Evolutionary conservation across 2,329 filamentous ascomycete genomes (phyloP).

Genomic region (Claviceps monticola): DNA sequence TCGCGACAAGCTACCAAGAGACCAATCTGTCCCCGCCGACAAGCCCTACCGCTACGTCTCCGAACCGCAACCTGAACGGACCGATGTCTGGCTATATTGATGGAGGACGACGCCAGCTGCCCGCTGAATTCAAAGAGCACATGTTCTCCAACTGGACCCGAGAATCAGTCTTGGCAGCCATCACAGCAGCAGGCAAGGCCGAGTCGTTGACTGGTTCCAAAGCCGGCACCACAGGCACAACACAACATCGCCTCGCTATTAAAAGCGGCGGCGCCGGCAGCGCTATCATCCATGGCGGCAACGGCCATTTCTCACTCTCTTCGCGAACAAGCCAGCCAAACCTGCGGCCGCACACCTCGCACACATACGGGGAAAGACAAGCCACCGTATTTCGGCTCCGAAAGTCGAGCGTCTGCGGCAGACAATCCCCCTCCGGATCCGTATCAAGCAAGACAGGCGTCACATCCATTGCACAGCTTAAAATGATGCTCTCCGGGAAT

Average conservation of each 20-base stretch:
- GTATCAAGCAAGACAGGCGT: conserved; percentile 35
- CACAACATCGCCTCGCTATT: conserved; percentile 43
- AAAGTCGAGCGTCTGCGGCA: conserved; percentile 41
- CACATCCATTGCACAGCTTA: conserved; percentile 50
- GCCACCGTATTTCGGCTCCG: conserved; percentile 29
- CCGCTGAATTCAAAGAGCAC: conserved; percentile 53
- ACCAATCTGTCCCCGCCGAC: conserved; percentile 47
- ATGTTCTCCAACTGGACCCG: conserved; percentile 71
- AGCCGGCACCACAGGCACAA: conserved; percentile 42
- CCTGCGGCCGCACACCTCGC: conserved; percentile 33
- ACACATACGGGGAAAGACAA: conserved; percentile 21
- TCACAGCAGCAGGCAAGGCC: conserved; percentile 56
- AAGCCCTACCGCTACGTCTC: conserved; percentile 55
- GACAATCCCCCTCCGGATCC: conserved; percentile 29
- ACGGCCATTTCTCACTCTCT: conserved; percentile 26
- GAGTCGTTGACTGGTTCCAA: conserved; percentile 66
- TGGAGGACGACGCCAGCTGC: conserved; percentile 41
- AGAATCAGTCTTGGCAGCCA: conserved; percentile 54
- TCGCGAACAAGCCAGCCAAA: conserved; percentile 37
- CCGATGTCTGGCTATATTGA: conserved; percentile 41
- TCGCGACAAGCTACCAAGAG: conserved; percentile 57
- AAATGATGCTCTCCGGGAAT: conserved; percentile 44
- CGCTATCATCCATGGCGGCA: conserved; percentile 24
- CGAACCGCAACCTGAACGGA: conserved; percentile 47
- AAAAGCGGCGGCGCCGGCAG: conserved; percentile 18